Evolutionary conservation across 768 basidiomycete genomes (phyloP), one percentile per base, ranked within the genome.

Genomic region (Boletus sp.): DNA sequence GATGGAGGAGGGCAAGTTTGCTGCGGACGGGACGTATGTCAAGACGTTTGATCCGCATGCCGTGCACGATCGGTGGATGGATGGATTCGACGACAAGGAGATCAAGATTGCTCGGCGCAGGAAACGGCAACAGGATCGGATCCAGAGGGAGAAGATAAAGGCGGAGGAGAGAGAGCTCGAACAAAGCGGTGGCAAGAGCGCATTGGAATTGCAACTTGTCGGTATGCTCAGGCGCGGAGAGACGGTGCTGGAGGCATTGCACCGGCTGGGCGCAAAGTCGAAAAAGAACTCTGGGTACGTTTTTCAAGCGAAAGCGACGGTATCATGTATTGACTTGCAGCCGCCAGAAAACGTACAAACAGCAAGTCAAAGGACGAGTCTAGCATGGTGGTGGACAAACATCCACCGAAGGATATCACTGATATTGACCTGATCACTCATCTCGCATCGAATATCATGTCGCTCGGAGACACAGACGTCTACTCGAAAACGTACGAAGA

Each of bases 1-100:
- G 80, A 95, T 98, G 89, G 89, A 93, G 67, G 96, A 98, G 74
- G 97, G 97, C 39, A 92, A 94, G 69, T 98, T 99, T 77, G 87
- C 92, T 5, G 90, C 90, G 57, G 96, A 98, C 68, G 97, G 97
- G 47, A 89, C 74, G 65, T 93, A 94, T 68, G 85, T 90, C 48
- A 87, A 89, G 62, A 81, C 87, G 11, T 87, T 88, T 69, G 97
- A 99, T 71, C 91, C 90, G 1, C 89, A 94, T 68, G 92, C 87
- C 28, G 83, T 89, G 39, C 94, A 99, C 70, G 97, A 99, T 73
- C 83, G 83, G 35, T 99, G 97, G 97, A 89, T 99, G 84, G 91
- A 94, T n/a, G 87, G 85, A 1, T 62, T 95, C 36, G 88, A 87
- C 64, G 94, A 96, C 66, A 80, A 78, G 57, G 91, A 88, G 61